Base-by-base conservation (phyloP, 352 stramenopile species). In the Globisporangium yorkense region DNA sequence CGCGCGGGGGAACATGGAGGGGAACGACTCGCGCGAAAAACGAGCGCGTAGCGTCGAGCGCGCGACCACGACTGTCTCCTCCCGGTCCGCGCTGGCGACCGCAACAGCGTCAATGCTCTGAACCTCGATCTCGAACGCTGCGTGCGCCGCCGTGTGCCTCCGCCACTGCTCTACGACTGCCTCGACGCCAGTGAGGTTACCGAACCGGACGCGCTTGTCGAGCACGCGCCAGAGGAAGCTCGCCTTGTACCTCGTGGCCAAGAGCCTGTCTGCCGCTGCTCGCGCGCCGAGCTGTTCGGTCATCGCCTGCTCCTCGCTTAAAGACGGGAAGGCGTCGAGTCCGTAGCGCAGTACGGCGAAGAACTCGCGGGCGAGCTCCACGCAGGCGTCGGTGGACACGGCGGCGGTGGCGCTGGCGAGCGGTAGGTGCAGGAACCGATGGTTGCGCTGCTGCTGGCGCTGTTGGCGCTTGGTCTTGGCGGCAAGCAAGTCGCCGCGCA, bases 141-240 rank as follows among this genome's bases (percentile, higher is more conserved):
- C 55, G 31, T 70, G 52, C 15, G 47, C 66, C 16, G 55, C 43
- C 16, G 61, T 67, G 44, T 72, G 67, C 20, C 51, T 51, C 8
- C 58, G 57, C 61, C 65, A 71, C 54, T 71, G 65, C 4, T 61
- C 37, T 7, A 71, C 63, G 5, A 59, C 57, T 15, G 56, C 61
- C 18, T 68, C 53, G 1, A 63, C 50, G 8, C 65, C 65, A 7
- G 58, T 29, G n/a, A 58, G n/a, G 33, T 54, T 47, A 7, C 61
- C 61, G 8, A 67, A 53, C 8, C 48, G 46, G 2, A 63, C 57
- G 10, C 13, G 21, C 3, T 55, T 31, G 51, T 69, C 53, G 5
- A 69, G 51, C 2, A 66, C 44, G 1, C 53, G 54, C 18, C 57
- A 51, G 9, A 67, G 56, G 21, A 72, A 69, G 10, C 53, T 41